A percentile compares a stretch with the other conserved stretches of the same genome.
Conservation (phyloP, 495 filamentous ascomycete species). For the Penicillium turbatum region DNA sequence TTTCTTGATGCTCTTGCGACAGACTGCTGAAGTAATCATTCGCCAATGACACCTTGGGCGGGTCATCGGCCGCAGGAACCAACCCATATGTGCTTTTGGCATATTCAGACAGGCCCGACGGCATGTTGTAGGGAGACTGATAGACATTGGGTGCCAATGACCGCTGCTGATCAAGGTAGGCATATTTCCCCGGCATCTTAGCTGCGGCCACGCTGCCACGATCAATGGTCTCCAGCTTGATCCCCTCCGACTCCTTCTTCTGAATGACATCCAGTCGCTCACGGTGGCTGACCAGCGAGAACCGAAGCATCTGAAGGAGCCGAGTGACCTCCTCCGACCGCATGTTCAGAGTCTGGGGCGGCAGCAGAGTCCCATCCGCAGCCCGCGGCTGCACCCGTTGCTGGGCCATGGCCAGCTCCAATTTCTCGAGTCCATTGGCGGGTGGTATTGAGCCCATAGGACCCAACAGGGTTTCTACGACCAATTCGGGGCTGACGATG, state of each 20-base stretch:
- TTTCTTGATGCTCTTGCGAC: constrained; percentile 39
- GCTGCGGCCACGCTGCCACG: constrained; percentile 31
- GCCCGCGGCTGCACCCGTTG: constrained; percentile 46
- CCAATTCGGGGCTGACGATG: constrained; percentile 46
- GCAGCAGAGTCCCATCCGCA: constrained; percentile 40
- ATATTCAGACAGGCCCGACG: constrained; percentile 44
- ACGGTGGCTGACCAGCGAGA: constrained; percentile 44
- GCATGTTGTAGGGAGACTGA: constrained; percentile 48
- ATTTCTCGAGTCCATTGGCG: constrained; percentile 42
- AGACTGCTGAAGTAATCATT: constrained; percentile 46
- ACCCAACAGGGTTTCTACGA: constrained; percentile 45
- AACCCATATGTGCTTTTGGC: constrained; percentile 41
- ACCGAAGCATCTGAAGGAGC: constrained; percentile 45
- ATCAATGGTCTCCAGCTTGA: constrained; percentile 36
- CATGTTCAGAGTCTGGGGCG: constrained; percentile 46
- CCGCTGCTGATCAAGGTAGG: constrained; percentile 43
- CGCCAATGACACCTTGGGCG: constrained; percentile 40
- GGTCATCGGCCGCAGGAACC: constrained; percentile 33
- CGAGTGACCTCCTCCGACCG: constrained; percentile 46
- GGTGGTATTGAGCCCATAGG: constrained; percentile 47
- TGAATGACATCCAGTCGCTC: constrained; percentile 45
- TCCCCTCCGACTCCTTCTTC: constrained; percentile 41
- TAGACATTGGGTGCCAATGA: constrained; percentile 42
- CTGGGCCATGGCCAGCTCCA: constrained; percentile 48
- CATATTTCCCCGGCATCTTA: constrained; percentile 41